phyloP scores from a whole-genome alignment of 1,139 yeast genomes.

The Hanseniaspora uvarum region DNA sequence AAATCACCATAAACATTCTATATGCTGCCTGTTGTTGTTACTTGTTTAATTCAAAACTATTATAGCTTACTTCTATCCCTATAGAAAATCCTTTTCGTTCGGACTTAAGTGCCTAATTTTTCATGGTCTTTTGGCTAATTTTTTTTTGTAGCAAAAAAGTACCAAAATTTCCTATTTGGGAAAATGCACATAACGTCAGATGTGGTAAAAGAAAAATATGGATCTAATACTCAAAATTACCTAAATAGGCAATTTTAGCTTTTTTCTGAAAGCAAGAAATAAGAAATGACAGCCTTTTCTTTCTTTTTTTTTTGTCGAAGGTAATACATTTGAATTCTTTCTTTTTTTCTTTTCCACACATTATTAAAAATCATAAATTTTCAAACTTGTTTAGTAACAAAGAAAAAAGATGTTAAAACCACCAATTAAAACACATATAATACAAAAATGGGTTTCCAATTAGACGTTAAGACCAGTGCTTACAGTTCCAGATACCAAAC shows the following conservation, averaged over 20 bases:
- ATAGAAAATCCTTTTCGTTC: too few relatives aligned
- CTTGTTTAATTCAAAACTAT: too few relatives aligned
- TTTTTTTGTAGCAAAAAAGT: neutral
- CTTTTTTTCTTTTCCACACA: neutral
- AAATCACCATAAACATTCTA: too few relatives aligned
- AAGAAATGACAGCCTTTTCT: too few relatives aligned
- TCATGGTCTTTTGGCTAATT: neutral
- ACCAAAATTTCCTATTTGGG: neutral
- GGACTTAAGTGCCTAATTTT: neutral
- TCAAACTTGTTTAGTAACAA: neutral
- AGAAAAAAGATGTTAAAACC: neutral
- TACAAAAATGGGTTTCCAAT: slow-evolving; percentile 63
- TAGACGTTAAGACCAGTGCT: slow-evolving; percentile 66
- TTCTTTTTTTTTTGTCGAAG: neutral
- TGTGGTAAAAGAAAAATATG: neutral
- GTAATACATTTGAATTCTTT: neutral
- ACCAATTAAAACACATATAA: slow-evolving; percentile 9
- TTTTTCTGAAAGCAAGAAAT: too few relatives aligned
- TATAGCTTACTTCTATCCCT: too few relatives aligned
- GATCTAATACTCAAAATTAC: neutral
- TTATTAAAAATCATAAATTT: neutral
- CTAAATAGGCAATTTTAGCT: neutral
- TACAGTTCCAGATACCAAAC: slow-evolving; percentile 99
- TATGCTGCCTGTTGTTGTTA: too few relatives aligned
- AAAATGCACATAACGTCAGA: neutral